Percentiles rank a stretch among this genome's conserved stretches.
Conservation (phyloP, 495 filamentous ascomycete species). For the Hyaloscypha variabilis region DNA sequence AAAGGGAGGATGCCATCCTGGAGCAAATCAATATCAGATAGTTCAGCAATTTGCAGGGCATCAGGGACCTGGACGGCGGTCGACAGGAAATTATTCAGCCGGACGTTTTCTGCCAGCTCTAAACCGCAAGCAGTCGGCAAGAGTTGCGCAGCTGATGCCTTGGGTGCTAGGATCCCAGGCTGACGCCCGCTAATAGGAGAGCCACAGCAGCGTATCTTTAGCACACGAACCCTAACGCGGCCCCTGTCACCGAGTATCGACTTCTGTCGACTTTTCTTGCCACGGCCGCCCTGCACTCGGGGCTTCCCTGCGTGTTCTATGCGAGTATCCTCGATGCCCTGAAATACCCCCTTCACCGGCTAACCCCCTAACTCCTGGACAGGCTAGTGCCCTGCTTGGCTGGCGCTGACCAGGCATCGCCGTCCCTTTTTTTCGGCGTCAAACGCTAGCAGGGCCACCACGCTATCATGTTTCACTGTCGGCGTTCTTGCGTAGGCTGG, state of each 20-base stretch:
- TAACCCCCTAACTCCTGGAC: neutral
- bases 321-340: neutral
- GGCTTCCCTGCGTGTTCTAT: neutral
- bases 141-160: neutral
- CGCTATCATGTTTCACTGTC: slow-evolving; percentile 35
- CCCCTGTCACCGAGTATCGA: slow-evolving; percentile 7
- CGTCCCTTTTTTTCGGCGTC: slow-evolving; percentile 21
- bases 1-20: neutral
- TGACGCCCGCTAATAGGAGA: no score
- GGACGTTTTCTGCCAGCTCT: slow-evolving; percentile 6
- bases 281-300: neutral
- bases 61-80: neutral
- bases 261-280: no score
- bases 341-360: neutral
- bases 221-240: neutral
- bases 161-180: neutral
- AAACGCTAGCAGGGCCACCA: slow-evolving; percentile 24
- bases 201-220: neutral
- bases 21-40: neutral
- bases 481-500: slow-evolving; percentile 26
- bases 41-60: neutral
- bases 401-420: slow-evolving; percentile 11
- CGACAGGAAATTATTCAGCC: slow-evolving; percentile 4
- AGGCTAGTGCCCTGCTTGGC: slow-evolving; percentile 5
- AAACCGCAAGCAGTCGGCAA: neutral